Base-by-base conservation (phyloP, 2,329 filamentous ascomycete genomes). In the Venturia carpophila region DNA sequence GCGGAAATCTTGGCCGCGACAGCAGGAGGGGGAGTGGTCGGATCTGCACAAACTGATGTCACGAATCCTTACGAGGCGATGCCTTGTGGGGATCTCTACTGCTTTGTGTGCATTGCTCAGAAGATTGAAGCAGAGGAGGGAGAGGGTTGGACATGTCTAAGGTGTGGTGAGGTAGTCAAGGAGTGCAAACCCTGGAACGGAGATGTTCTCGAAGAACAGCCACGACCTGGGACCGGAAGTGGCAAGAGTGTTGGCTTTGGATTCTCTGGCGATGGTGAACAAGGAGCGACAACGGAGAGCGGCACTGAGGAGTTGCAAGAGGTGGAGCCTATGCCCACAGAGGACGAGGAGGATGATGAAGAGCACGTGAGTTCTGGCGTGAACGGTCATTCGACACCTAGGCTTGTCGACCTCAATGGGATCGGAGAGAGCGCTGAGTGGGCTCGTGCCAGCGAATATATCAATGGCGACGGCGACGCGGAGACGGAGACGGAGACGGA, bases 41-140 rank as follows among this genome's bases (percentile, higher is more conserved):
- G 92, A 21, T 95, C 90, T 21, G 90, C 91, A 7, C 89, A 92
- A 69, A 97, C 92, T 0, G 94, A 97, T 71, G 88, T 97, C 67
- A 97, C 93, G 5, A 99, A 97, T 73, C 92, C 94, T 0, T 99
- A 99, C 74, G 91, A 96, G 77, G 86, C 92, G 0, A 84, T 92
- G 2, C 88, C 91, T 0, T 99, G 94, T 71, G 89, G 89, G 0
- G 96, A 92, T 75, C 82, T 97, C 66, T 99, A 97, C 78, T 99
- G 94, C 76, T 99, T 95, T 73, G 91, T 96, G 21, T 99, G 94
- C 72, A 77, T 97, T n/a, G 91, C 92, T 3, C 91, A 92, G 66
- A 86, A 90, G 67, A 82, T 99, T 55, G 93, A 97, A 75, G 86
- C 88, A 5, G 93, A 97, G 76, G 93, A 97, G 74, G 94, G 93